Percentiles rank a stretch among this genome's conserved stretches.
phyloP scores from a whole-genome alignment of 2,329 filamentous ascomycete species.

The Ophiostoma triangulosporum region DNA sequence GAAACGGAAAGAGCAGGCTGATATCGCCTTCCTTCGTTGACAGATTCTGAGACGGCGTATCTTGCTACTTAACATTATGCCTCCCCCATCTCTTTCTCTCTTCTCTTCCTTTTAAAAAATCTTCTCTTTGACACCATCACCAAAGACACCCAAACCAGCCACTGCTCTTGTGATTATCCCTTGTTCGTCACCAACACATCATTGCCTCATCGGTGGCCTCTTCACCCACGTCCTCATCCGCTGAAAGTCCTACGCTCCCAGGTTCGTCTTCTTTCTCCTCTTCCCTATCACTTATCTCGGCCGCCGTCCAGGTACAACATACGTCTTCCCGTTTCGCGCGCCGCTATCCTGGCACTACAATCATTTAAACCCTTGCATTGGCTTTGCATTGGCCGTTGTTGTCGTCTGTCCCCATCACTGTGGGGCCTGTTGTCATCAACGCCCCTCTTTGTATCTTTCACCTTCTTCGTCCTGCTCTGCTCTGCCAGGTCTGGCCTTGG shows the following conservation, averaged over 20 bases:
- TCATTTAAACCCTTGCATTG: not conserved
- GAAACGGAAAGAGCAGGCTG: not conserved
- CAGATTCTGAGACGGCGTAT: not conserved
- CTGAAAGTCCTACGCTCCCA: not conserved
- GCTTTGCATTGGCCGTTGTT: conserved; percentile 2
- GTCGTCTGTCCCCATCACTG: conserved; percentile 5
- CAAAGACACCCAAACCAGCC: too few relatives aligned
- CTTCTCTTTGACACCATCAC: too few relatives aligned
- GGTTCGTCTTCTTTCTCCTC: not conserved
- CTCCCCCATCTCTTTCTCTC: not conserved
- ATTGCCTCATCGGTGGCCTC: too few relatives aligned
- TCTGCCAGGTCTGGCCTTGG: not conserved
- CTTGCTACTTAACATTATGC: not conserved
- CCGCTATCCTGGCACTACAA: conserved; percentile 5
- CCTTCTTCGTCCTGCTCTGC: not conserved
- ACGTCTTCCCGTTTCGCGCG: not conserved
- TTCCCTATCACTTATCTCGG: conserved; percentile 4
- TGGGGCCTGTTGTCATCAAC: conserved; percentile 2
- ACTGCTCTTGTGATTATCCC: not conserved
- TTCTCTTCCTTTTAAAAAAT: not conserved
- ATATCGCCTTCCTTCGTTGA: not conserved
- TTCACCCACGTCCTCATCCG: too few relatives aligned
- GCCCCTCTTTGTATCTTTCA: not conserved
- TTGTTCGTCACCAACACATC: too few relatives aligned
- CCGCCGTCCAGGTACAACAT: conserved; percentile 6